Percentiles rank a stretch among this genome's conserved stretches.
phyloP scores from a whole-genome alignment of 306 rosid species.

The Neltuma alba region DNA sequence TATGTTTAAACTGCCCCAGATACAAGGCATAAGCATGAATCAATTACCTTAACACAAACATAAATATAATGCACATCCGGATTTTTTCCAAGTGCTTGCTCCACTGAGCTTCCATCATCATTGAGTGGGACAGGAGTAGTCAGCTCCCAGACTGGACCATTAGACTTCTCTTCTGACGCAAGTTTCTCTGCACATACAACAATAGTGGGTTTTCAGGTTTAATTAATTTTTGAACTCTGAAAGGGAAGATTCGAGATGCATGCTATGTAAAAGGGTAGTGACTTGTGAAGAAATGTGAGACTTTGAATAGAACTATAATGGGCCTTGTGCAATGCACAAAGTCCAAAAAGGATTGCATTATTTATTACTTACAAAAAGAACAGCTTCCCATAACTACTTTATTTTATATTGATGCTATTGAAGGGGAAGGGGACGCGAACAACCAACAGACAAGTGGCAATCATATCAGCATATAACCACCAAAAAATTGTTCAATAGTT shows the following conservation, averaged over 20 bases:
- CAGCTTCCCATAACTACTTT: not conserved
- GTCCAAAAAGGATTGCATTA: not conserved
- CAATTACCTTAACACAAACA: constrained; percentile 69
- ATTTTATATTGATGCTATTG: not conserved
- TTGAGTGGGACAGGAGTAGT: constrained; percentile 70
- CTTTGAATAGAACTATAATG: constrained; percentile 1
- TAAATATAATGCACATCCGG: constrained; percentile 81
- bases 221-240: constrained; percentile 9
- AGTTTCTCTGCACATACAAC: constrained; percentile 65
- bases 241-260: constrained; percentile 6
- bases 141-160: constrained; percentile 67
- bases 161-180: constrained; percentile 51
- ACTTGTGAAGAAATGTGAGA: constrained; percentile 9
- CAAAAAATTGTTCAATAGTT: constrained; percentile 17
- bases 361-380: not conserved
- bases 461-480: constrained; percentile 20
- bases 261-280: not conserved
- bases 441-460: constrained; percentile 2
- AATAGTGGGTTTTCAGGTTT: constrained; percentile 2
- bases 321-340: not conserved
- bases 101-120: constrained; percentile 64
- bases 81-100: constrained; percentile 62
- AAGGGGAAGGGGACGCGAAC: not conserved
- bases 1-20: not conserved
- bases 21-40: not conserved